Conservation (phyloP, 257 asterid genomes). For the Nicotiana obtusifolia region DNA sequence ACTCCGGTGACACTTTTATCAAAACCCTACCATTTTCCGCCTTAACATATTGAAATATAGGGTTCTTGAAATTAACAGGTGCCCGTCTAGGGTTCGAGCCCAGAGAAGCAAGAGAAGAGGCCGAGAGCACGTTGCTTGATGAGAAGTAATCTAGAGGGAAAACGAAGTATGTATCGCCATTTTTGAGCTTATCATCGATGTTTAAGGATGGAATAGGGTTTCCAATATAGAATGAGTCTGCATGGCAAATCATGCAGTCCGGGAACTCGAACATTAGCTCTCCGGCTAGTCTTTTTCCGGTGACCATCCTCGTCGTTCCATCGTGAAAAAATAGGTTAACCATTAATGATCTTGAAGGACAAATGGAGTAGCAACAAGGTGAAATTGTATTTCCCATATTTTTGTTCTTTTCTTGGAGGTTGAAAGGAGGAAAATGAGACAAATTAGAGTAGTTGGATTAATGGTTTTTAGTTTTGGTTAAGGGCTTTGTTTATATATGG, state of each 20-base stretch:
- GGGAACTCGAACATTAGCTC: slow-evolving; percentile 80
- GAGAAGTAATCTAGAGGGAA: slow-evolving; percentile 56
- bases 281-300: slow-evolving; percentile 52
- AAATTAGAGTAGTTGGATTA: slow-evolving; percentile 3
- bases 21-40: slow-evolving; percentile 53
- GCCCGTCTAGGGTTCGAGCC: slow-evolving; percentile 12
- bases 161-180: slow-evolving; percentile 56
- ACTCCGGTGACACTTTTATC: slow-evolving; percentile 63
- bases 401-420: background rate
- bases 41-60: slow-evolving; percentile 53
- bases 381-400: slow-evolving; percentile 1
- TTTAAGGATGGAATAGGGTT: slow-evolving; percentile 54
- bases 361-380: background rate
- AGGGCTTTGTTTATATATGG: background rate
- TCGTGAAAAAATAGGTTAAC: slow-evolving; percentile 39
- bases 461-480: background rate
- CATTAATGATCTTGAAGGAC: slow-evolving; percentile 18
- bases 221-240: slow-evolving; percentile 76
- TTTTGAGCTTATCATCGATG: slow-evolving; percentile 42
- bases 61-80: slow-evolving; percentile 25
- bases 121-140: slow-evolving; percentile 29
- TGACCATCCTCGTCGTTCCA: slow-evolving; percentile 38
- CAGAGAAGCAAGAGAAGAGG: slow-evolving; percentile 38
- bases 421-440: background rate
- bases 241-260: slow-evolving; percentile 58